Base-by-base conservation (phyloP, 116 monocot species). In the Dioscorea cayenensis region DNA sequence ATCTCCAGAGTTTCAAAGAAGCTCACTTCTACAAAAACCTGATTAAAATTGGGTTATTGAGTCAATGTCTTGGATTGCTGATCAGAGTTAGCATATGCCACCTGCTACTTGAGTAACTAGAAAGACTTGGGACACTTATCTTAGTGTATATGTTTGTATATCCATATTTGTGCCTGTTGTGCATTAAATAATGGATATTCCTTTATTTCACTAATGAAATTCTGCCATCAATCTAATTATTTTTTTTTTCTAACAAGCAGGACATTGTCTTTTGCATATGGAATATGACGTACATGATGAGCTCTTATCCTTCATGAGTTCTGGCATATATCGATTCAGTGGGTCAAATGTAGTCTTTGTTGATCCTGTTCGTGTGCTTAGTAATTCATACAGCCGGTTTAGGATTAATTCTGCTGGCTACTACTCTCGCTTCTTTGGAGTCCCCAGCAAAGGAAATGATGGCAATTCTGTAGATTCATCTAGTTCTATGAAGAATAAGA, bases 291-390 rank as follows among this genome's bases (percentile, higher is more conserved):
- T 68, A 1, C 71, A 71, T 63, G 75, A 66, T 22, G 81, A 83
- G 27, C 74, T 95, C 68, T 63, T 72, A 14, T 84, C 87, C n/a
- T 90, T 96, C 83, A 21, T 81, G 48, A 66, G 49, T 2, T 76
- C 82, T 48, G 96, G 96, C 21, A 72, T 96, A 78, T 92, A 86
- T 72, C 71, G 72, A 11, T 81, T 95, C n/a, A 71, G 58, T n/a
- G 75, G 68, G 11, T 72, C 68, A 19, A 73, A 62, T 27, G 78
- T 71, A 17, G 67, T 78, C 25, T 96, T 96, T 83, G 5, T 96
- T 25, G 96, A 96, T 70, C 87, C 96, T 14, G 90, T 96, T 60
- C 85, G 88, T 29, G 49, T 96, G 69, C 92, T 92, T 73, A 86
- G 72, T 81, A 29, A 61, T 7, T 96, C 81, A 28, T 96, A 92